Conservation (phyloP, 495 filamentous ascomycete species). For the Aspergillus baeticus region DNA sequence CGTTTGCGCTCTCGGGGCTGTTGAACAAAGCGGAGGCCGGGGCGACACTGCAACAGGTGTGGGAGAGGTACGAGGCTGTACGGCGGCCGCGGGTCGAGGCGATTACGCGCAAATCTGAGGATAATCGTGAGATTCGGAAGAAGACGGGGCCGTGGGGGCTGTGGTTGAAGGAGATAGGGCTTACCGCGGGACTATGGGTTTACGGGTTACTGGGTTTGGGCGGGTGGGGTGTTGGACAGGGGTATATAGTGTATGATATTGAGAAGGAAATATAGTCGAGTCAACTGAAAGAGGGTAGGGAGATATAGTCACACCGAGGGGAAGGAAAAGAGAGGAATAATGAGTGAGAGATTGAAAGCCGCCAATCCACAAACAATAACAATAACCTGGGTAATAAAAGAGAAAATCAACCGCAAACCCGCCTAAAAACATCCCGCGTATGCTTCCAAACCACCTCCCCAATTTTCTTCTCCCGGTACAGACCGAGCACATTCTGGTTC, state of each 20-base stretch:
- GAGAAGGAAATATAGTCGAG: conserved; percentile 16
- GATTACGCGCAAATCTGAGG: conserved; percentile 22
- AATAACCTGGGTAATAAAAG: no score
- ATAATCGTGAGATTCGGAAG: conserved; percentile 22
- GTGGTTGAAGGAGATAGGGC: conserved; percentile 26
- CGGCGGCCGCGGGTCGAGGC: conserved; percentile 30
- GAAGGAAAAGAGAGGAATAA: no score
- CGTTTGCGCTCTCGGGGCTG: conserved; percentile 34
- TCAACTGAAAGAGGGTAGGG: background rate
- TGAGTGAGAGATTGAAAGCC: no score
- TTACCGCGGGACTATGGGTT: conserved; percentile 15
- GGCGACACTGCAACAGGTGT: conserved; percentile 17
- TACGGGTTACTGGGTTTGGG: conserved; percentile 20
- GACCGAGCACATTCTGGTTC: background rate
- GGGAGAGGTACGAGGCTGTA: conserved; percentile 25
- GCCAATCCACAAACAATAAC: no score
- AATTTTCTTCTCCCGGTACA: background rate
- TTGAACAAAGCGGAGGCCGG: conserved; percentile 19
- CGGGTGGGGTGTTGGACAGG: conserved; percentile 24
- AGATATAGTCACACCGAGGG: no score
- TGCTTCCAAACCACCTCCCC: background rate
- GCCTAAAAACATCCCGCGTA: background rate
- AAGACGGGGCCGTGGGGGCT: conserved; percentile 23
- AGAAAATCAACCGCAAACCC: background rate
- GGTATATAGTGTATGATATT: conserved; percentile 32